These are phyloP conservation scores for Xylaria scruposa DNA, from an alignment of 495 filamentous ascomycete genomes.

Conservation along the genomic window DNA sequence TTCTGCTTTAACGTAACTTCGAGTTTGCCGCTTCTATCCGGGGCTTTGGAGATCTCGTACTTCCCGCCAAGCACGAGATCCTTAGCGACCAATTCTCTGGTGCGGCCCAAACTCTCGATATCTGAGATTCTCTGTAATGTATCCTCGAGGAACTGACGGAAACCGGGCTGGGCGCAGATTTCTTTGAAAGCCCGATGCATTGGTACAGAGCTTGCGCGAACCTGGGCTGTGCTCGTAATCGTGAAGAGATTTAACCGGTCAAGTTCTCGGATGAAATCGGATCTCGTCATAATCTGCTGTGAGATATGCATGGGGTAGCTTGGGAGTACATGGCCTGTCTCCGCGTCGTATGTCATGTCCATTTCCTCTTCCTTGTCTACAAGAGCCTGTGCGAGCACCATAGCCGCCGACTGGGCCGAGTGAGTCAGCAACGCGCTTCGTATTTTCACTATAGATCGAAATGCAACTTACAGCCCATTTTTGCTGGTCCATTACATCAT, in stretches of 20 bases:
- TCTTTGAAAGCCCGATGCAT: constrained; percentile 93
- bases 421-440: constrained; percentile 22
- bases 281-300: constrained; percentile 88
- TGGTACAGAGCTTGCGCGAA: constrained; percentile 91
- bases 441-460: not conserved
- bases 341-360: constrained; percentile 64
- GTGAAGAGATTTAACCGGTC: constrained; percentile 96
- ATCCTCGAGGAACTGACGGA: constrained; percentile 79
- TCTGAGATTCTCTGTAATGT: constrained; percentile 84
- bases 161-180: constrained; percentile 74
- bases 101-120: constrained; percentile 92
- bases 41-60: constrained; percentile 68
- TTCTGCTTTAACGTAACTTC: constrained; percentile 39
- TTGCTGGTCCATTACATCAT: constrained; percentile 99
- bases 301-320: constrained; percentile 83
- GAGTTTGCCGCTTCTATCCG: constrained; percentile 35
- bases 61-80: constrained; percentile 73
- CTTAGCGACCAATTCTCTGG: constrained; percentile 90
- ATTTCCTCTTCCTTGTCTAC: constrained; percentile 80
- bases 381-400: constrained; percentile 89
- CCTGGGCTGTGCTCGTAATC: constrained; percentile 85
- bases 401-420: constrained; percentile 74
- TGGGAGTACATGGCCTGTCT: constrained; percentile 78
- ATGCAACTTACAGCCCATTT: constrained; percentile 77
- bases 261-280: constrained; percentile 91